Percentiles rank a stretch among this genome's conserved stretches.
Evolutionary conservation across 257 asterid genomes (phyloP).

Genomic region (Anisodus tanguticus): DNA sequence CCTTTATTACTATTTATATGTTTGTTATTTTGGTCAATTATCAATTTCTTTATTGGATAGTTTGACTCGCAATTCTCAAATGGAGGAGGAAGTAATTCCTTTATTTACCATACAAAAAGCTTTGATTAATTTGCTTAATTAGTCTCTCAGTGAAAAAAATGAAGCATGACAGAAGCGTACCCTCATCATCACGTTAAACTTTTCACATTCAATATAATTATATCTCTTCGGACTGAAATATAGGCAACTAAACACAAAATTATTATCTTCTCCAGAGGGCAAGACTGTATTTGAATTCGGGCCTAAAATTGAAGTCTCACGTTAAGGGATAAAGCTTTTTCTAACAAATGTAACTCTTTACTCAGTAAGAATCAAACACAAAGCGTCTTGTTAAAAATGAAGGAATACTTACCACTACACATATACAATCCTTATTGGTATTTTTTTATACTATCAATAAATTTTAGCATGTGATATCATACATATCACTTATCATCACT

Average conservation of each 20-base stretch:
- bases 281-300: too few species aligned
- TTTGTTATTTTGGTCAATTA: neutral
- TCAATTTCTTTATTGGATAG: neutral
- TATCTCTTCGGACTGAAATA: neutral
- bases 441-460: too few species aligned
- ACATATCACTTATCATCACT: too few species aligned
- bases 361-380: too few species aligned
- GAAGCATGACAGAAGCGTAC: neutral
- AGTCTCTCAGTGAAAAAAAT: neutral
- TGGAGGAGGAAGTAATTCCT: neutral
- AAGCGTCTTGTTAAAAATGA: too few species aligned
- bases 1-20: neutral
- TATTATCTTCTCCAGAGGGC: too few species aligned
- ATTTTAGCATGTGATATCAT: too few species aligned
- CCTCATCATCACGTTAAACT: neutral
- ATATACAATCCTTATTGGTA: too few species aligned
- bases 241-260: neutral
- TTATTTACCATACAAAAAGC: neutral
- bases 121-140: neutral
- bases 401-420: too few species aligned
- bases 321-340: too few species aligned
- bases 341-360: too few species aligned
- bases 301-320: too few species aligned
- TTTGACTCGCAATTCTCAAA: neutral
- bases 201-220: neutral